Evolutionary conservation across 108 stramenopile genomes (phyloP).

Genomic region (Nitzschia sp.): DNA sequence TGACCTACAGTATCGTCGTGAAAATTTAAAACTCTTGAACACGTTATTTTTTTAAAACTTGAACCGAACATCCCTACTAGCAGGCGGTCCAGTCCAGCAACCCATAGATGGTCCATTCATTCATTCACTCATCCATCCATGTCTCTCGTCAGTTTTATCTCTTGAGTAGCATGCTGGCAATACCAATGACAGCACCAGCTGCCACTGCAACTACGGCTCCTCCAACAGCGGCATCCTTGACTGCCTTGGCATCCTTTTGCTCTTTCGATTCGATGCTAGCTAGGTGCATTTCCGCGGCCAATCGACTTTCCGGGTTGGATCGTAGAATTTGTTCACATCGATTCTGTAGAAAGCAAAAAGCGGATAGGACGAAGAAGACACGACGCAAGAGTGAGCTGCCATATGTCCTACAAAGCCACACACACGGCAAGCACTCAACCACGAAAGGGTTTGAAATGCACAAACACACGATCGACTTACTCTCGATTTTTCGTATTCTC

Average conservation of each 20-base stretch:
- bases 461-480: constrained; percentile 26
- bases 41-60: too few species aligned
- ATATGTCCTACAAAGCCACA: too few species aligned
- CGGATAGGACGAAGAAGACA: not conserved
- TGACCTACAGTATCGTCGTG: too few species aligned
- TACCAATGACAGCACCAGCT: constrained; percentile 53
- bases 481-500: constrained; percentile 63
- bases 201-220: constrained; percentile 73
- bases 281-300: constrained; percentile 76
- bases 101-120: too few species aligned
- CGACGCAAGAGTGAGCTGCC: too few species aligned
- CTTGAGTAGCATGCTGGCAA: constrained; percentile 44
- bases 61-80: too few species aligned
- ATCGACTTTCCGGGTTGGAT: constrained; percentile 60
- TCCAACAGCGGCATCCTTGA: constrained; percentile 68
- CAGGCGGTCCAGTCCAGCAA: too few species aligned
- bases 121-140: too few species aligned
- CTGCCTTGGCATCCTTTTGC: constrained; percentile 57
- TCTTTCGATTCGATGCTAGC: constrained; percentile 71
- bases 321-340: constrained; percentile 80
- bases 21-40: too few species aligned
- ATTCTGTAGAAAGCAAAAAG: constrained; percentile 26
- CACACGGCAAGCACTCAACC: too few species aligned
- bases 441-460: not conserved
- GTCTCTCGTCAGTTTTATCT: too few species aligned